Percentiles rank a stretch among this genome's conserved stretches.
phyloP scores from a whole-genome alignment of 2,329 filamentous ascomycete genomes.

The Alternaria brassicicola region DNA sequence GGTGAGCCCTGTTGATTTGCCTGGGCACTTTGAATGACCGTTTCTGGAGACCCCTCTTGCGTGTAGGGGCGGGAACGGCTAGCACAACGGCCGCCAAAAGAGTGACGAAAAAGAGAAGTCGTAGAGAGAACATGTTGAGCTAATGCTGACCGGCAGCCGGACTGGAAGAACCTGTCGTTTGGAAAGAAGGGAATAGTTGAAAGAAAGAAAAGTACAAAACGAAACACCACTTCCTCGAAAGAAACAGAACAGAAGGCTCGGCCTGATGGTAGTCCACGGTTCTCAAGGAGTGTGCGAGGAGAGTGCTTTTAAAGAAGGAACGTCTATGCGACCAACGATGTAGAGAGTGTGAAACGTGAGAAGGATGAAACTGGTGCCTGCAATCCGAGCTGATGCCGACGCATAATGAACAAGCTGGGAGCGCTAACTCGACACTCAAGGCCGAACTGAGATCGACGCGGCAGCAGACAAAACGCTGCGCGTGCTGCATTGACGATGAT shows the following conservation, averaged over 20 bases:
- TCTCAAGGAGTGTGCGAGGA: conserved; percentile 34
- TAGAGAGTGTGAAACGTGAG: conserved; percentile 25
- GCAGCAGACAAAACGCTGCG: conserved; percentile 27
- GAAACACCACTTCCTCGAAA: conserved; percentile 26
- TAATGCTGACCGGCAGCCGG: conserved; percentile 49
- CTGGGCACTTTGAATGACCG: conserved; percentile 68
- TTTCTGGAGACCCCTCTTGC: conserved; percentile 51
- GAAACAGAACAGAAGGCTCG: conserved; percentile 35
- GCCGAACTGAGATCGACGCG: conserved; percentile 22
- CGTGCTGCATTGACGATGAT: conserved; percentile 21
- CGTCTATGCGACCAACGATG: conserved; percentile 16
- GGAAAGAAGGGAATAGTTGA: conserved; percentile 25
- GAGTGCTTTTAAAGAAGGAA: conserved; percentile 36
- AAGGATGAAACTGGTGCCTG: conserved; percentile 26
- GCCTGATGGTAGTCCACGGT: conserved; percentile 37
- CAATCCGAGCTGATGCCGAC: conserved; percentile 12
- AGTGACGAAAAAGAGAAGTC: conserved; percentile 53
- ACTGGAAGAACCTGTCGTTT: conserved; percentile 28
- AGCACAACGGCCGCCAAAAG: conserved; percentile 56
- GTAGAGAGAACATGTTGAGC: conserved; percentile 45
- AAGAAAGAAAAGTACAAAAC: conserved; percentile 31
- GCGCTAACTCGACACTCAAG: conserved; percentile 24
- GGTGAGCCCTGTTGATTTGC: conserved; percentile 61
- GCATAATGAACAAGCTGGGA: conserved; percentile 32
- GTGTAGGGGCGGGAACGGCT: conserved; percentile 52